These are phyloP conservation scores for Canavalia gladiata DNA, from an alignment of 306 rosid genomes.

Conservation along the genomic window DNA sequence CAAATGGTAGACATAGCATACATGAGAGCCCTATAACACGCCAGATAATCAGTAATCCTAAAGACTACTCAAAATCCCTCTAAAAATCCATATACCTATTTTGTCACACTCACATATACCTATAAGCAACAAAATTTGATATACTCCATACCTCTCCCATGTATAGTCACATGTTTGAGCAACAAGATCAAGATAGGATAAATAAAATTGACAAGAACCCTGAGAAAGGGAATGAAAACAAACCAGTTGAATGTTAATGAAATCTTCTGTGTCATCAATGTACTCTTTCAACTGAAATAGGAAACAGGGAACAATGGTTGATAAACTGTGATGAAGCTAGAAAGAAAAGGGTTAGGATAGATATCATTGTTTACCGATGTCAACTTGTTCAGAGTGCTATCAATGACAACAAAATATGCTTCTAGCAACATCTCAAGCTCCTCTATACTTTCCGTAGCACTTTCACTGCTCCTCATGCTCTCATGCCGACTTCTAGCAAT, in stretches of 20 bases:
- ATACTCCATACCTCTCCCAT: constrained; percentile 8
- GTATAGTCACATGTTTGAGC: not conserved
- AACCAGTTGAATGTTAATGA: constrained; percentile 98
- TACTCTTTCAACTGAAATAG: constrained; percentile 92
- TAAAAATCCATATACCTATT: not conserved
- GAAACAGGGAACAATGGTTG: constrained; percentile 42
- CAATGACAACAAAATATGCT: constrained; percentile 98
- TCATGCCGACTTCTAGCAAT: constrained; percentile 95
- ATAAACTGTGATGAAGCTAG: constrained; percentile 41
- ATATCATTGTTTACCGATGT: constrained; percentile 74
- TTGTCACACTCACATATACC: not conserved
- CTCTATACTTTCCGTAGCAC: constrained; percentile 84
- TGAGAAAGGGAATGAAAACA: constrained; percentile 16
- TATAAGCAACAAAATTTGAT: constrained; percentile 20
- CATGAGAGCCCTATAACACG: not conserved
- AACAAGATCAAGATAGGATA: constrained; percentile 19
- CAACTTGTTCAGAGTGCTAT: constrained; percentile 93
- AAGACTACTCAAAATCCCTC: constrained; percentile 3
- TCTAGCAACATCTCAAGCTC: constrained; percentile 99
- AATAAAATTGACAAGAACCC: constrained; percentile 24
- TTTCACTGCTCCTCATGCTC: constrained; percentile 90
- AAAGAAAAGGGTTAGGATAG: constrained; percentile 9
- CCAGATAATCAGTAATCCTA: not conserved
- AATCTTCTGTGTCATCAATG: constrained; percentile 98
- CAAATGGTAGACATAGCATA: not conserved